Conservation (phyloP, 148 eudicot species). For the Polygonum aviculare region DNA sequence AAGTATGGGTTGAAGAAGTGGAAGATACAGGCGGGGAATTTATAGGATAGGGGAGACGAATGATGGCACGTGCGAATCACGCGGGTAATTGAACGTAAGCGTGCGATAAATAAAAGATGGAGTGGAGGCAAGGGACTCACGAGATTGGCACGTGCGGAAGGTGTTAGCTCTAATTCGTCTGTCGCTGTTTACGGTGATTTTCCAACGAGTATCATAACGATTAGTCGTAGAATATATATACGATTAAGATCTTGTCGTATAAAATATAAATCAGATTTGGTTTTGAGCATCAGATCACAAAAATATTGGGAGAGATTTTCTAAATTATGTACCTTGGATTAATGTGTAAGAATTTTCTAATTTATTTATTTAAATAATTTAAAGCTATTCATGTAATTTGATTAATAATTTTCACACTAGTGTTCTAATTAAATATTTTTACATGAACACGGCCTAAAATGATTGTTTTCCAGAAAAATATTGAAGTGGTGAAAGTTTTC, state of each 20-base stretch:
- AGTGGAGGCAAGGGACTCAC: neutral
- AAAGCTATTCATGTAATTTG: too few relatives aligned
- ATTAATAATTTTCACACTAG: too few relatives aligned
- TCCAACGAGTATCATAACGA: neutral
- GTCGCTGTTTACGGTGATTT: neutral
- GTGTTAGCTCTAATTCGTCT: neutral
- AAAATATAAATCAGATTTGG: neutral
- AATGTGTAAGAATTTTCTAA: too few relatives aligned
- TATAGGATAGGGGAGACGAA: neutral
- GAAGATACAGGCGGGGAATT: neutral
- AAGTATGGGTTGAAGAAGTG: neutral
- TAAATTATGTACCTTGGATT: too few relatives aligned
- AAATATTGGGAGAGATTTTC: neutral
- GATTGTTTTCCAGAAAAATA: too few relatives aligned
- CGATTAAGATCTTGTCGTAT: neutral
- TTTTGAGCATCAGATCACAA: neutral
- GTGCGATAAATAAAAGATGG: neutral
- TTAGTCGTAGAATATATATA: neutral
- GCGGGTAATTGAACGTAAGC: neutral
- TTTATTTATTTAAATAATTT: too few relatives aligned
- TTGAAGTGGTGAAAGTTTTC: too few relatives aligned
- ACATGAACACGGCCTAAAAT: too few relatives aligned
- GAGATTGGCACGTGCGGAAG: neutral
- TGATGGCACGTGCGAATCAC: neutral
- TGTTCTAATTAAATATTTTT: too few relatives aligned